A percentile compares a stretch with the other conserved stretches of the same genome.
phyloP scores from a whole-genome alignment of 352 stramenopile species.

The Phytopythium helicoides region DNA sequence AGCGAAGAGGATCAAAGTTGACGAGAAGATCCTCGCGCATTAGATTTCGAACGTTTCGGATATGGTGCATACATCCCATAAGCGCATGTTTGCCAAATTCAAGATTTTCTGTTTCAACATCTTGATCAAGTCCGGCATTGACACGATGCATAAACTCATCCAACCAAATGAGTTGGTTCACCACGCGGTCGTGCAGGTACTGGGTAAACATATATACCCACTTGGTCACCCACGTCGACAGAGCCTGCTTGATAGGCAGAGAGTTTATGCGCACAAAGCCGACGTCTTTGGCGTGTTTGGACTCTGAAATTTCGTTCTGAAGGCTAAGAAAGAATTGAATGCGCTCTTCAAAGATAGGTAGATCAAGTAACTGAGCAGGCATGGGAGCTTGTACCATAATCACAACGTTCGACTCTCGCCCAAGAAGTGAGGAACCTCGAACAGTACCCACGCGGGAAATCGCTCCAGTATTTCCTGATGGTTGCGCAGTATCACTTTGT shows the following conservation, averaged over 20 bases:
- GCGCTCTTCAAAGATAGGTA: conserved; percentile 88
- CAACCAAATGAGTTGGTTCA: conserved; percentile 82
- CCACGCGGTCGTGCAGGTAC: conserved; percentile 89
- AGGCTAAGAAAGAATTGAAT: conserved; percentile 87
- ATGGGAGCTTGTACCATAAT: conserved; percentile 43
- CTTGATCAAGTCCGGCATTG: conserved; percentile 69
- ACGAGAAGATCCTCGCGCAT: conserved; percentile 81
- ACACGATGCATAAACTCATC: conserved; percentile 84
- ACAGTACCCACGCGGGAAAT: background rate
- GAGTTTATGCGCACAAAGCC: conserved; percentile 92
- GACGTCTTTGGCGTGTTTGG: conserved; percentile 85
- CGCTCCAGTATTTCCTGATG: background rate
- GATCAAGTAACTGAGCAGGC: conserved; percentile 69
- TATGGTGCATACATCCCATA: conserved; percentile 89
- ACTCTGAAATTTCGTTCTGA: conserved; percentile 88
- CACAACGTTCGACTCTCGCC: background rate
- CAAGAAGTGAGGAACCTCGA: background rate
- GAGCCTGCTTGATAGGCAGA: conserved; percentile 93
- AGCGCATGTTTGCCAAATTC: conserved; percentile 51
- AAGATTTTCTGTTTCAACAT: conserved; percentile 37
- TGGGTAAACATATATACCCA: conserved; percentile 95
- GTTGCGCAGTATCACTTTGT: background rate
- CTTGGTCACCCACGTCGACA: conserved; percentile 94
- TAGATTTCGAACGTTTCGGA: conserved; percentile 81
- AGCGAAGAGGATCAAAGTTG: conserved; percentile 71